Percentiles rank a stretch among this genome's conserved stretches.
Evolutionary conservation across 2,329 filamentous ascomycete genomes (phyloP).

Genomic region (Scedosporium aurantiacum): DNA sequence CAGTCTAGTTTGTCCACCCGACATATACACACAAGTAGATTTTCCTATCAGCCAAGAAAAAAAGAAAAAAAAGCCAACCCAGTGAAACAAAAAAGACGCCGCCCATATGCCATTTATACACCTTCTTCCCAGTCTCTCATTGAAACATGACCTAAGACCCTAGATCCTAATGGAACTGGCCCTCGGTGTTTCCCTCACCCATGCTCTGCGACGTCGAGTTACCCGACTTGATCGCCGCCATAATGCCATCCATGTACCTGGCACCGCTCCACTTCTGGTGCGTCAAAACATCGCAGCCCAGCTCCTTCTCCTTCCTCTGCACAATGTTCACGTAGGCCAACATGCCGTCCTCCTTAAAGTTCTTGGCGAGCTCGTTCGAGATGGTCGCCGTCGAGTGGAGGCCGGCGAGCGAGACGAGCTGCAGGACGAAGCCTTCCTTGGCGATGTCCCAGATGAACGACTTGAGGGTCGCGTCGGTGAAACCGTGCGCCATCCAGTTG

Average conservation of each 20-base stretch:
- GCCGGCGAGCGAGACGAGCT: conserved; percentile 56
- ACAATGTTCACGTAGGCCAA: conserved; percentile 92
- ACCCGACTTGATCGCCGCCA: conserved; percentile 83
- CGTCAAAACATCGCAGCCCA: conserved; percentile 83
- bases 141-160: no score
- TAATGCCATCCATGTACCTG: conserved; percentile 72
- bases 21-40: not conserved
- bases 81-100: not conserved
- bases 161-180: conserved; percentile 30
- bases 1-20: not conserved
- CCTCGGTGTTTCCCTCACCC: conserved; percentile 89
- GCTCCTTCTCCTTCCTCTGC: conserved; percentile 79
- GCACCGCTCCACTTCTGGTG: conserved; percentile 78
- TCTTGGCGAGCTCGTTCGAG: conserved; percentile 62
- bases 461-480: conserved; percentile 69
- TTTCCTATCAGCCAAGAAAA: not conserved
- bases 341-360: conserved; percentile 89
- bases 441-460: conserved; percentile 96
- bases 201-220: conserved; percentile 85
- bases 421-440: conserved; percentile 66
- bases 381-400: conserved; percentile 55
- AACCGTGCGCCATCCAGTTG: conserved; percentile 97
- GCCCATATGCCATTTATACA: not conserved
- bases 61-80: not conserved
- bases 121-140: not conserved